A percentile compares a stretch with the other conserved stretches of the same genome.
Evolutionary conservation across 2,329 filamentous ascomycete species (phyloP).

Genomic region (Trichoderma breve): DNA sequence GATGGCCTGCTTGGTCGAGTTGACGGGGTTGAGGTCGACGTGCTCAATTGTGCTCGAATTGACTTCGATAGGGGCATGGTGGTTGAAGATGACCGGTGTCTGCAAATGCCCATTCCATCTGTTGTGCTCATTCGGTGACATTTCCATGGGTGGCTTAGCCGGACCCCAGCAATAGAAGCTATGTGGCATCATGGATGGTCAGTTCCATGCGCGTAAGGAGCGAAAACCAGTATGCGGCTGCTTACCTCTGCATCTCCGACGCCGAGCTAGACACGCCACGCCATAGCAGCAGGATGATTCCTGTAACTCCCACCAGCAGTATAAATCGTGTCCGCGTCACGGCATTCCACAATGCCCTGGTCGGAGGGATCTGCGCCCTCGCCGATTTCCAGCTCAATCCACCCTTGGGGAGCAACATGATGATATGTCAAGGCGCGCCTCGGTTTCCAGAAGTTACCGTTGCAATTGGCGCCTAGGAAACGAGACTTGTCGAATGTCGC

Average conservation of each 20-base stretch:
- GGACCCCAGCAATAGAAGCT: constrained; percentile 99
- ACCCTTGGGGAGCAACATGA: constrained; percentile 87
- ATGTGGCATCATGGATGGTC: constrained; percentile 18
- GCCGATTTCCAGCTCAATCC: constrained; percentile 92
- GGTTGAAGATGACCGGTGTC: constrained; percentile 95
- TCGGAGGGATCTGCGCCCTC: constrained; percentile 73
- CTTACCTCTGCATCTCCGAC: constrained; percentile 87
- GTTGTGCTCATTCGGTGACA: constrained; percentile 86
- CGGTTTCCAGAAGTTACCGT: neutral
- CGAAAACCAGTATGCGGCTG: neutral
- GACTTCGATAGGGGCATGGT: constrained; percentile 82
- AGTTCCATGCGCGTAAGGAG: neutral
- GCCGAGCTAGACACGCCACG: constrained; percentile 77
- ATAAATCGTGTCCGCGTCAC: constrained; percentile 77
- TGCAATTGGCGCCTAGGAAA: neutral
- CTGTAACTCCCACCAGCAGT: constrained; percentile 66
- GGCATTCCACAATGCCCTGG: constrained; percentile 67
- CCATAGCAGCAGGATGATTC: constrained; percentile 80
- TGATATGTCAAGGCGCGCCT: constrained; percentile 33
- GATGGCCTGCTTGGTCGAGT: constrained; percentile 74
- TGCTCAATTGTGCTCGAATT: constrained; percentile 76
- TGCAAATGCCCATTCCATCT: constrained; percentile 86
- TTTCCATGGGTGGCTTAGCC: constrained; percentile 90
- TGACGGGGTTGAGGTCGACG: constrained; percentile 81
- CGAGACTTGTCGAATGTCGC: neutral